Evolutionary conservation across 2,329 filamentous ascomycete genomes (phyloP).

Genomic region (Curvularia sp.): DNA sequence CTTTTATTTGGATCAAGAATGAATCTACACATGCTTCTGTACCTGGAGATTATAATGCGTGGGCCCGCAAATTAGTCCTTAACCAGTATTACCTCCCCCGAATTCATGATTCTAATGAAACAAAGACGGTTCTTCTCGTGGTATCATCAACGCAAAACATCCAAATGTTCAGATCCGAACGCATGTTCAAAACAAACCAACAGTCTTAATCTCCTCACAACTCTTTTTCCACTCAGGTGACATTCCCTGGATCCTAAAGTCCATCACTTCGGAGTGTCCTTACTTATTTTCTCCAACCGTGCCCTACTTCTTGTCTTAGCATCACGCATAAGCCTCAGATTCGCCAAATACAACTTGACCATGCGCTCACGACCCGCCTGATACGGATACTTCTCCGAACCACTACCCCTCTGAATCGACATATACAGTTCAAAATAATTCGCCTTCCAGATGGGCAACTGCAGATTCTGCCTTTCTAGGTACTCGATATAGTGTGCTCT

Average conservation of each 20-base stretch:
- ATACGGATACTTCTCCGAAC: not conserved
- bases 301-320: not conserved
- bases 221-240: too few relatives aligned
- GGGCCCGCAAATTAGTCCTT: not conserved
- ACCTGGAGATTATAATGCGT: not conserved
- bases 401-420: not conserved
- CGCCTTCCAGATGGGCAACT: not conserved
- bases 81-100: too few relatives aligned
- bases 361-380: not conserved
- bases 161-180: not conserved
- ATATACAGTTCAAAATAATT: not conserved
- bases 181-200: not conserved
- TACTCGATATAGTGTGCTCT: not conserved
- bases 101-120: not conserved
- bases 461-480: not conserved
- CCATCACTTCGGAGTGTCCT: too few relatives aligned
- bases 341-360: not conserved
- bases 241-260: too few relatives aligned
- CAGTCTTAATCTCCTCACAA: too few relatives aligned
- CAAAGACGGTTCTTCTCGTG: not conserved
- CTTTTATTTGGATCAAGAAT: slow-evolving; percentile 12
- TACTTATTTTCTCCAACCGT: not conserved
- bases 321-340: not conserved
- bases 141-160: not conserved
- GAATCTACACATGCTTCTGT: not conserved